These are phyloP conservation scores for Hanseniaspora hatyaiensis DNA, from an alignment of 805 yeast species.

Conservation along the genomic window DNA sequence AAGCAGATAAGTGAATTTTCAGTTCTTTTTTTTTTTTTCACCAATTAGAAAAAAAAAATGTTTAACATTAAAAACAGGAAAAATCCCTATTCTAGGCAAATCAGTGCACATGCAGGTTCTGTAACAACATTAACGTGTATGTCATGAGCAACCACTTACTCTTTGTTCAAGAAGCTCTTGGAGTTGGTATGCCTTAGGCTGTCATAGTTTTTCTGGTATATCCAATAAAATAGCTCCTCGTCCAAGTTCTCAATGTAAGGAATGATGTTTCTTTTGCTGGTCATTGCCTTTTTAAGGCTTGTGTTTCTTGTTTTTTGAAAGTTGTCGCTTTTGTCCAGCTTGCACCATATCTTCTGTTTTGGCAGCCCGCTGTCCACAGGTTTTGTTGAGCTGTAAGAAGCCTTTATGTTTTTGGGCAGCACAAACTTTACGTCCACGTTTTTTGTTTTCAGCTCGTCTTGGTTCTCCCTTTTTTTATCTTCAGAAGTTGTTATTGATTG, in stretches of 20 bases:
- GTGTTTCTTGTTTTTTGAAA: constrained; percentile 17
- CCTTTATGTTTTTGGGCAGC: constrained; percentile 24
- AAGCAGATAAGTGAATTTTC: too few species aligned
- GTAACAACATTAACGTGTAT: too few species aligned
- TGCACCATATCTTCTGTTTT: neutral
- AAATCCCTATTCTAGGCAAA: constrained; percentile 26
- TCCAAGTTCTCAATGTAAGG: constrained; percentile 28
- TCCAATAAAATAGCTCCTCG: constrained; percentile 25
- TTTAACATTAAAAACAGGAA: neutral
- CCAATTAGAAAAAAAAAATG: neutral
- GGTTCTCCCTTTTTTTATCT: constrained; percentile 24
- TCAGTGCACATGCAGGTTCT: too few species aligned
- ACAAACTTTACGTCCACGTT: constrained; percentile 25
- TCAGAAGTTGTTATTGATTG: constrained; percentile 15
- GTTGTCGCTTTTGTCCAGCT: constrained; percentile 4
- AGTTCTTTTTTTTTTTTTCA: neutral
- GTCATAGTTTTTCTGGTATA: constrained; percentile 25
- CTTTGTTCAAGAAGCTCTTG: constrained; percentile 24
- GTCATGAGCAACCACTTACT: too few species aligned
- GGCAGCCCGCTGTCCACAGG: constrained; percentile 20
- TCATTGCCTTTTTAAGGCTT: constrained; percentile 26
- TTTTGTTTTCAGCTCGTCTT: constrained; percentile 19
- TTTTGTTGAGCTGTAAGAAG: constrained; percentile 29
- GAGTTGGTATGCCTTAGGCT: constrained; percentile 29
- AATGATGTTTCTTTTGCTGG: constrained; percentile 26